Conservation (phyloP, 176 grass and related monocot genomes). For the barley (Hordeum vulgare) region DNA sequence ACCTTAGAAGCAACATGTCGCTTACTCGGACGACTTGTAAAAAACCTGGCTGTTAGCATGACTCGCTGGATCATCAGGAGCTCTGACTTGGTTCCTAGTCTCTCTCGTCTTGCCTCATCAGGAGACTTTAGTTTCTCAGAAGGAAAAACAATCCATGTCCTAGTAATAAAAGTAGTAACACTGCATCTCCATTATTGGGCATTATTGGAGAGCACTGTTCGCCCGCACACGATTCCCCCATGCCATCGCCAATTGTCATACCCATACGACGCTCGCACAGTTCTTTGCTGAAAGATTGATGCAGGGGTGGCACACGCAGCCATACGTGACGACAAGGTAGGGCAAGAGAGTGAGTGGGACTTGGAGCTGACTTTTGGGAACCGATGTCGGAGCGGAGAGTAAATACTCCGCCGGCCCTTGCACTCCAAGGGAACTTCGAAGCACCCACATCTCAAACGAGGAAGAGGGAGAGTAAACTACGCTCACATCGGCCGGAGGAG, state of each 20-base stretch:
- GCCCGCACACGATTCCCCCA: neutral
- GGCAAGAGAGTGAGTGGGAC: neutral
- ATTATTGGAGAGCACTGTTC: slow-evolving; percentile 3
- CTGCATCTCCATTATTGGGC: neutral
- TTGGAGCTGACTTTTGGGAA: slow-evolving; percentile 22
- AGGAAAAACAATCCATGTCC: neutral
- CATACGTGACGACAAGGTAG: slow-evolving; percentile 16
- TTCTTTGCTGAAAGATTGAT: slow-evolving; percentile 5
- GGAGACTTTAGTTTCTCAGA: neutral
- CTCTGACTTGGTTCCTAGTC: neutral
- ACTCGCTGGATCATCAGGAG: neutral
- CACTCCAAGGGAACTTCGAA: slow-evolving; percentile 12
- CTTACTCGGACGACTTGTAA: neutral
- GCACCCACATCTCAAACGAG: slow-evolving; percentile 18
- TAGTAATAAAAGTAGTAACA: too few species aligned
- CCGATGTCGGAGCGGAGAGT: slow-evolving; percentile 8
- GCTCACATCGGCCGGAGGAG: neutral
- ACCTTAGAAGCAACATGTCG: neutral
- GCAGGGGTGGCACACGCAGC: neutral
- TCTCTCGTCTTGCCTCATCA: neutral
- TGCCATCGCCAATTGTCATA: too few species aligned
- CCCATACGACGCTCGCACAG: neutral
- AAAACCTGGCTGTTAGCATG: neutral
- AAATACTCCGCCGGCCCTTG: neutral
- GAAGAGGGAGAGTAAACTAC: neutral